phyloP scores from a whole-genome alignment of 1,139 yeast species.

The Kluyveromyces marxianus region DNA sequence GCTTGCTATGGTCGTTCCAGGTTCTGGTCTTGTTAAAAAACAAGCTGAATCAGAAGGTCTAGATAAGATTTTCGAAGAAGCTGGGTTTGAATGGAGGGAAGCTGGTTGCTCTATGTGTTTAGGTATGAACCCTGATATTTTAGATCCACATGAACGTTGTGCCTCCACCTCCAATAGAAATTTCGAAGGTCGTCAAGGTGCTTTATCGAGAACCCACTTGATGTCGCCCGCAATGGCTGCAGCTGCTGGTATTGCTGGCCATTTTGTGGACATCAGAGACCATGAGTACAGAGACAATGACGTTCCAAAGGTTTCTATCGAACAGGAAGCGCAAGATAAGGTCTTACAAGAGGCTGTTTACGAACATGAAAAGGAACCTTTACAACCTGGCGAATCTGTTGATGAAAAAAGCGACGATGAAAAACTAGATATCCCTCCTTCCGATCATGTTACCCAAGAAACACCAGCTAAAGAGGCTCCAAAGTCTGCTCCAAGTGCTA shows the following conservation, averaged over 20 bases:
- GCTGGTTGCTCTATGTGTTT: conserved; percentile 99
- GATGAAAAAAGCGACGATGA: conserved; percentile 36
- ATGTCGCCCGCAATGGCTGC: conserved; percentile 99
- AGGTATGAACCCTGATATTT: conserved; percentile 98
- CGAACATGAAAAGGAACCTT: conserved; percentile 58
- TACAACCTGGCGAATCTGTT: conserved; percentile 33
- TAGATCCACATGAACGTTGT: conserved; percentile 92
- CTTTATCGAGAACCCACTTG: conserved; percentile 88
- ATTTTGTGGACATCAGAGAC: conserved; percentile 82
- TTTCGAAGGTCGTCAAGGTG: conserved; percentile 99
- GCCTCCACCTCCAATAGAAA: conserved; percentile 98
- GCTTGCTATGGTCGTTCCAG: conserved; percentile 90
- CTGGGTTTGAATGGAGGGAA: conserved; percentile 98
- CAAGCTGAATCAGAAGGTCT: conserved; percentile 95
- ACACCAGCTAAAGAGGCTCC: conserved; percentile 30
- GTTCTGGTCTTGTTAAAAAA: conserved; percentile 86
- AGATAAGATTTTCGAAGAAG: conserved; percentile 80
- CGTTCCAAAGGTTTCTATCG: conserved; percentile 54
- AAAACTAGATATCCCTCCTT: conserved; percentile 51
- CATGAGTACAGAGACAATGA: conserved; percentile 55
- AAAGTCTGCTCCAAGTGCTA: conserved; percentile 42
- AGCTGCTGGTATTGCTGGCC: conserved; percentile 92
- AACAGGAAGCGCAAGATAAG: conserved; percentile 46
- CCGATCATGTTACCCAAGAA: conserved; percentile 33
- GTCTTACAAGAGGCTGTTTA: conserved; percentile 62